A percentile compares a stretch with the other conserved stretches of the same genome.
Conservation (phyloP, 2,329 filamentous ascomycete species). For the Xylaria sp. region DNA sequence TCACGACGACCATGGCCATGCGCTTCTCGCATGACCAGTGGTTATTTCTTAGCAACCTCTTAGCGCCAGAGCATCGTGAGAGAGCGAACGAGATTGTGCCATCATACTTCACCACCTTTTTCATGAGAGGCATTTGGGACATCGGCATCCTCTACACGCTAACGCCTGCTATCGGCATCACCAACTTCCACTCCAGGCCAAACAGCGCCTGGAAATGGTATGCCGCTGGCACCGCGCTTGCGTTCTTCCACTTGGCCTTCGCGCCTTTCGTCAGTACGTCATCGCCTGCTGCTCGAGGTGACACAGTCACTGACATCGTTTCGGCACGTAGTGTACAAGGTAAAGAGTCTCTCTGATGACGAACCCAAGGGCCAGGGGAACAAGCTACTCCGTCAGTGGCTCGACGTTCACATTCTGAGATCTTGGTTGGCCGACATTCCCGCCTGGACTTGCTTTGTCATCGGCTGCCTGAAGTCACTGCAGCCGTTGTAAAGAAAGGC, state of each 20-base stretch:
- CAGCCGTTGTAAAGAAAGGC: slow-evolving; percentile 31
- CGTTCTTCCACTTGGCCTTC: slow-evolving; percentile 49
- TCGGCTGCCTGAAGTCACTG: slow-evolving; percentile 46
- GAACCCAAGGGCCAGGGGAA: slow-evolving; percentile 41
- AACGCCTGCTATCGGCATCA: slow-evolving; percentile 45
- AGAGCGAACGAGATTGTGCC: slow-evolving; percentile 55
- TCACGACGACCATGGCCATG: slow-evolving; percentile 61
- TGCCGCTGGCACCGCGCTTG: slow-evolving; percentile 47
- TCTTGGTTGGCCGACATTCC: slow-evolving; percentile 48
- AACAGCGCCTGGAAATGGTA: slow-evolving; percentile 47
- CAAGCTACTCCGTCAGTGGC: slow-evolving; percentile 46
- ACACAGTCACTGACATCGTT: background rate
- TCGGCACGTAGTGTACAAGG: slow-evolving; percentile 39
- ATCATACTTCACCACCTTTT: slow-evolving; percentile 57
- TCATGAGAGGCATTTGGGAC: slow-evolving; percentile 48
- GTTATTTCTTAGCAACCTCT: slow-evolving; percentile 55
- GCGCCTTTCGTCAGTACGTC: slow-evolving; percentile 46
- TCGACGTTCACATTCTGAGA: slow-evolving; percentile 46
- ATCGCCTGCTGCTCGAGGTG: background rate
- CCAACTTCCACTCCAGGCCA: slow-evolving; percentile 43
- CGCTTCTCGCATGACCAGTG: slow-evolving; percentile 59
- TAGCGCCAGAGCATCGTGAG: slow-evolving; percentile 46
- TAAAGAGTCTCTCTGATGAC: slow-evolving; percentile 45
- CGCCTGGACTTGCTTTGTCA: slow-evolving; percentile 49
- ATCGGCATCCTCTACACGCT: slow-evolving; percentile 47